phyloP scores from a whole-genome alignment of 805 yeast genomes.

The Saccharomycopsis sp. region DNA sequence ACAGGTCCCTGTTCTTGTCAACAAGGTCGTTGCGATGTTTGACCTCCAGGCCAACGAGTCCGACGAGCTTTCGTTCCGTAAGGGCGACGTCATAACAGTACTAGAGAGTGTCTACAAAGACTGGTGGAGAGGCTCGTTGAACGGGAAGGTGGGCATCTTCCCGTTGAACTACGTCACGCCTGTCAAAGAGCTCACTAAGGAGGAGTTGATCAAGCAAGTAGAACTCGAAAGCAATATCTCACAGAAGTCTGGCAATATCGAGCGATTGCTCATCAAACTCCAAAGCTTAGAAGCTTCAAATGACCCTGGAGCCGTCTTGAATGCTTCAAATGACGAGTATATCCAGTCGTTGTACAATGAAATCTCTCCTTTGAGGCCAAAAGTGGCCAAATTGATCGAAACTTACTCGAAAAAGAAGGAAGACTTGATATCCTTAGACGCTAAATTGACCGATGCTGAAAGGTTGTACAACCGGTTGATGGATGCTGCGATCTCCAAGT shows the following conservation, averaged over 20 bases:
- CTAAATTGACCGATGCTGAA: constrained; percentile 62
- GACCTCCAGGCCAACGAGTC: constrained; percentile 72
- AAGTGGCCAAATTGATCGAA: constrained; percentile 67
- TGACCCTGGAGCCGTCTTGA: constrained; percentile 26
- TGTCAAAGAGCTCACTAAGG: constrained; percentile 54
- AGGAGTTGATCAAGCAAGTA: constrained; percentile 46
- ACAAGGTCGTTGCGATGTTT: constrained; percentile 76
- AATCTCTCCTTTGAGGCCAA: constrained; percentile 63
- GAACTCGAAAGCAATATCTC: constrained; percentile 48
- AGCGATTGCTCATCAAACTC: constrained; percentile 53
- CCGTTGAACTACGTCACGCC: constrained; percentile 88
- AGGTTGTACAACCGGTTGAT: constrained; percentile 60
- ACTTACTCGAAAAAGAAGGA: constrained; percentile 69
- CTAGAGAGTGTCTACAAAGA: constrained; percentile 82
- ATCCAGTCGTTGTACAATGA: constrained; percentile 67
- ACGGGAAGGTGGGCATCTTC: constrained; percentile 77
- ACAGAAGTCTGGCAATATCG: constrained; percentile 52
- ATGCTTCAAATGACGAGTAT: constrained; percentile 44
- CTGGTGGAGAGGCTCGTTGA: constrained; percentile 89
- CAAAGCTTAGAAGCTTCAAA: constrained; percentile 25
- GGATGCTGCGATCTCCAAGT: constrained; percentile 36
- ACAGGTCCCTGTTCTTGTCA: constrained; percentile 32
- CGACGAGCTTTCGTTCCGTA: constrained; percentile 78
- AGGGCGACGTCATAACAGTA: constrained; percentile 83
- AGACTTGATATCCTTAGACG: constrained; percentile 64